A percentile compares a stretch with the other conserved stretches of the same genome.
phyloP scores from a whole-genome alignment of 2,329 filamentous ascomycete genomes.

The Cadophora malorum region DNA sequence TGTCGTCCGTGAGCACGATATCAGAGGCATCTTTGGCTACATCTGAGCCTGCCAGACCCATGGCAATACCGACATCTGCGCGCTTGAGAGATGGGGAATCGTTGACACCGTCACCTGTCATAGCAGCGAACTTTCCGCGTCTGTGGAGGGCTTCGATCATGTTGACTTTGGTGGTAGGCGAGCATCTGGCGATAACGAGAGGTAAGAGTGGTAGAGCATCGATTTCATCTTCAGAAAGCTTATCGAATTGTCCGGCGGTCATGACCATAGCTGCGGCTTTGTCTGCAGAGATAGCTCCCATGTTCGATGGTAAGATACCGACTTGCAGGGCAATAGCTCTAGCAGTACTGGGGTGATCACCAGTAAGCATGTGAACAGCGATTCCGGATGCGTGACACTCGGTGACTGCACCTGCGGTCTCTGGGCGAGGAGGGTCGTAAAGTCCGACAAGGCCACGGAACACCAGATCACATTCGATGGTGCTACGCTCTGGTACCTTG shows the following conservation, averaged over 20 bases:
- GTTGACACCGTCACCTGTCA: conserved; percentile 55
- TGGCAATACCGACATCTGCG: conserved; percentile 72
- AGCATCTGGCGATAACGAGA: conserved; percentile 82
- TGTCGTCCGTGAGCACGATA: conserved; percentile 73
- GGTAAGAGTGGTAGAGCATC: conserved; percentile 79
- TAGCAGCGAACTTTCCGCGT: conserved; percentile 68
- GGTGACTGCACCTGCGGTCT: conserved; percentile 62
- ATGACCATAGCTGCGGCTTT: conserved; percentile 72
- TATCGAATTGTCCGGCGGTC: conserved; percentile 81
- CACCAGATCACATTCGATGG: conserved; percentile 69
- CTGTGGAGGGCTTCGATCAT: conserved; percentile 92
- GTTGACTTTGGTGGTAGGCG: conserved; percentile 84
- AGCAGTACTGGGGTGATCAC: conserved; percentile 80
- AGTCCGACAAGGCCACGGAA: conserved; percentile 72
- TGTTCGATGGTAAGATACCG: conserved; percentile 73
- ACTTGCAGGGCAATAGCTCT: conserved; percentile 80
- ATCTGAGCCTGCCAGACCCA: conserved; percentile 65
- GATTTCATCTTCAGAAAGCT: conserved; percentile 75
- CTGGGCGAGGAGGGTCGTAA: conserved; percentile 62
- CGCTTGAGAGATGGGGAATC: conserved; percentile 60
- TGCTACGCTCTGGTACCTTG: conserved; percentile 39
- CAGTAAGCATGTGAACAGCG: conserved; percentile 80
- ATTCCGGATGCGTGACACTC: conserved; percentile 72
- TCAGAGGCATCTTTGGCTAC: conserved; percentile 67
- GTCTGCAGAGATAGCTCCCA: conserved; percentile 60